Evolutionary conservation across 345 rosid species (phyloP), one percentile per base, ranked within the genome.

Genomic region (Aquilaria sinensis): DNA sequence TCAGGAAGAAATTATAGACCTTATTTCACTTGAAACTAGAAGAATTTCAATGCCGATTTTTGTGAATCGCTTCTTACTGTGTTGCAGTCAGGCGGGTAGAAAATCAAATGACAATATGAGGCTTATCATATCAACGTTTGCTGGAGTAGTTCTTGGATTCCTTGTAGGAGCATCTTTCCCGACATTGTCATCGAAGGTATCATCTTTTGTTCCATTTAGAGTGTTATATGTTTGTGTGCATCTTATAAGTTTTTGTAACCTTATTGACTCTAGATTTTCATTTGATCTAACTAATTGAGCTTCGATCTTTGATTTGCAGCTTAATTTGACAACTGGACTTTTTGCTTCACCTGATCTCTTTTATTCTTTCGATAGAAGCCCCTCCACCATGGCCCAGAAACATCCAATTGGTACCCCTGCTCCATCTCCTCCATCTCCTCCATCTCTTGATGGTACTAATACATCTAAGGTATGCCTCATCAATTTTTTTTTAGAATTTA

Each of bases 101-200:
- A 87, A 80, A 68, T 81, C 90, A 65, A 87, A 75, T 64, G 97
- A 93, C 62, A 77, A 78, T n/a, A 83, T 83, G 94, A 86, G 88
- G 80, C 65, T 85, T 53, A 67, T 78, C 29, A 76, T 90, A 46
- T 62, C 86, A 29, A 73, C 86, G 9, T 83, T 93, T 74, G n/a
- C 83, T 8, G 96, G 94, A 78, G 68, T 88, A 41, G 81, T 69
- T 72, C 79, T 85, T 30, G 98, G 98, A 46, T 90, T 93, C 80
- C 58, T 85, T 9, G 52, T 93, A 62, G 98, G 98, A 53, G 71
- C 79, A 62, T 90, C 96, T 70, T 86, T 84, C 67, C 97, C 97
- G 31, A 64, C 85, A 10, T 70, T 88, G 60, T 80, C 87, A 60
- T 66, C 87, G 60, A 88, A 88, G 96, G 98, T 93, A 64, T 15